These are phyloP conservation scores for Arthroderma sp. DNA, from an alignment of 2,329 filamentous ascomycete genomes.

Conservation along the genomic window DNA sequence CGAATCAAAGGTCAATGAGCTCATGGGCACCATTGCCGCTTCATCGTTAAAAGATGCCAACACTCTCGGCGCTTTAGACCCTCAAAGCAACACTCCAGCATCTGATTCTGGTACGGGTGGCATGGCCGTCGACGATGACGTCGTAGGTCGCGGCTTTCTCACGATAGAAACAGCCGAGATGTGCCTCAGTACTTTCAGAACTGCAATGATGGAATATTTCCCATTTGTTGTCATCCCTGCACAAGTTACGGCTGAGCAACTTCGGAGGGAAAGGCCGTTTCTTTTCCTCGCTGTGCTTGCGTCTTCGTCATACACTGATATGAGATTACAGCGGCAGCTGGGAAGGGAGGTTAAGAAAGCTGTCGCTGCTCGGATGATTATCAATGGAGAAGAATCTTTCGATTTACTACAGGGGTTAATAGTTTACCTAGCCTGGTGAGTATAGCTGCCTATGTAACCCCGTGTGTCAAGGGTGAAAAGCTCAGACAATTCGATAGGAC, in stretches of 20 bases:
- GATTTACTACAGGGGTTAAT: slow-evolving; percentile 29
- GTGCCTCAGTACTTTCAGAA: slow-evolving; percentile 21
- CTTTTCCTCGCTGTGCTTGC: slow-evolving; percentile 23
- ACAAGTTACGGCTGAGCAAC: slow-evolving; percentile 13
- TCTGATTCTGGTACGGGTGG: not conserved
- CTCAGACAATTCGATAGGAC: slow-evolving; percentile 14
- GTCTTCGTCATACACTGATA: slow-evolving; percentile 21
- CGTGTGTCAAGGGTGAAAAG: not conserved
- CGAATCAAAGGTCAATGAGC: slow-evolving; percentile 14
- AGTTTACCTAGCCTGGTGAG: slow-evolving; percentile 24
- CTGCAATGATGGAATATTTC: slow-evolving; percentile 25
- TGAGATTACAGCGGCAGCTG: slow-evolving; percentile 22
- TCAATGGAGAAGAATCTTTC: slow-evolving; percentile 22
- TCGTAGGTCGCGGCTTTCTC: slow-evolving; percentile 12
- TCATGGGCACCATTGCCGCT: not conserved
- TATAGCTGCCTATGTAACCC: not conserved
- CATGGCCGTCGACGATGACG: slow-evolving; percentile 7
- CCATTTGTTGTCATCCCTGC: slow-evolving; percentile 24
- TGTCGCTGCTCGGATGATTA: slow-evolving; percentile 20
- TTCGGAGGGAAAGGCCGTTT: slow-evolving; percentile 22
- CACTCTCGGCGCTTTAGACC: not conserved
- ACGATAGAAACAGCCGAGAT: slow-evolving; percentile 9
- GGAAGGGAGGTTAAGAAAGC: slow-evolving; percentile 19
- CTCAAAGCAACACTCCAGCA: not conserved
- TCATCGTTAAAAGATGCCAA: not conserved